Evolutionary conservation across 208 protist species (phyloP), one percentile per base, ranked within the genome.

Genomic region (Trypanosoma congolense): DNA sequence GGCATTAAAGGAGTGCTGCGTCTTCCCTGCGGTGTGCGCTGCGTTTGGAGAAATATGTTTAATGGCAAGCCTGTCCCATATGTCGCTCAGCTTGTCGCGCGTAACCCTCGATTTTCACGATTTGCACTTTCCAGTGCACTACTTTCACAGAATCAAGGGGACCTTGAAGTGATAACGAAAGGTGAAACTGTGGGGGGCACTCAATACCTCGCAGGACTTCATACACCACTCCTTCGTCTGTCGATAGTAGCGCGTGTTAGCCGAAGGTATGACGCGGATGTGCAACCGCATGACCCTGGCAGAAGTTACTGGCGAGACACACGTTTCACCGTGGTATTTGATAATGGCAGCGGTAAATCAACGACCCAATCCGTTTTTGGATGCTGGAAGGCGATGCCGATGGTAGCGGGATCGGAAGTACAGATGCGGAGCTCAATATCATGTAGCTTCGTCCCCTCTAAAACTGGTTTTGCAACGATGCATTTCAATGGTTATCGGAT

Each of bases 351-450:
- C 8, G 73, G 66, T 1, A 80, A 18, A 14, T 10, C 41, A 26
- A 68, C n/a, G 38, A 28, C 29, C 57, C 66, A 63, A 42, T 36
- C 54, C 41, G 58, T 57, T 35, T 48, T 18, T 22, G 41, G 6
- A 47, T 75, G 51, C 48, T 83, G 70, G 35, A 90, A 66, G 10
- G 42, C 62, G 35, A 90, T 48, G 21, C 72, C 46, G 4, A 84
- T 52, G 0, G 76, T 65, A 24, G 53, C 29, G 8, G 47, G 43
- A 22, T 41, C 61, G 4, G 75, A 72, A 16, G 57, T 80, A 22
- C 74, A 24, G 51, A 90, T 51, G 14, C 59, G 64, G 47, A 90
- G 41, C 22, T 77, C 53, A 26, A 90, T 61, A n/a, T 75, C 53
- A 54, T 90, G 83, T 18, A 69, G 49, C 46, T 83, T 75, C 22